phyloP scores from a whole-genome alignment of 345 rosid genomes.

The Corymbia maculata region DNA sequence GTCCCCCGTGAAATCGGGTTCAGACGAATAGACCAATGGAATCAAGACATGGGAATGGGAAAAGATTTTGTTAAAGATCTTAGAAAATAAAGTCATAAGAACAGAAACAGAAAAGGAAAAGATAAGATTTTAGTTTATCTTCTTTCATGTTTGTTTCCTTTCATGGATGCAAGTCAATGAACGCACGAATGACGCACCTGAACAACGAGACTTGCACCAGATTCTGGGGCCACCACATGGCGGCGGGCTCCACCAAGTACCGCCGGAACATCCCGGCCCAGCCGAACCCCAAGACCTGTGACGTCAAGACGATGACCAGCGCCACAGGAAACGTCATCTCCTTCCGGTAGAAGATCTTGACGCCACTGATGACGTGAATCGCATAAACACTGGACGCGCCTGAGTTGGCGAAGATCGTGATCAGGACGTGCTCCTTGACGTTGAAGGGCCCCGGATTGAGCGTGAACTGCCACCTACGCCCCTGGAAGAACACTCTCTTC shows the following conservation, averaged over 20 bases:
- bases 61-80: background rate
- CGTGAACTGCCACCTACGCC: slow-evolving; percentile 27
- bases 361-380: slow-evolving; percentile 43
- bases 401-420: slow-evolving; percentile 64
- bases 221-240: slow-evolving; percentile 86
- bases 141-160: background rate
- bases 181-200: slow-evolving; percentile 16
- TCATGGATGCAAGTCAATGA: background rate
- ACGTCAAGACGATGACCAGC: slow-evolving; percentile 44
- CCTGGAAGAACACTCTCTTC: slow-evolving; percentile 28
- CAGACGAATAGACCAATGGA: background rate
- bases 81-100: background rate
- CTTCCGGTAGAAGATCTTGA: slow-evolving; percentile 50
- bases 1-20: background rate
- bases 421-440: slow-evolving; percentile 61
- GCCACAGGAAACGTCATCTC: slow-evolving; percentile 36
- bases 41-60: background rate
- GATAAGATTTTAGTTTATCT: background rate
- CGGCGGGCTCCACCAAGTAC: slow-evolving; percentile 65
- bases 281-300: slow-evolving; percentile 62
- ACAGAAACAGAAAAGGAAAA: background rate
- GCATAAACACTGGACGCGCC: slow-evolving; percentile 55
- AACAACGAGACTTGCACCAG: slow-evolving; percentile 64
- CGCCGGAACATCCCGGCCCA: slow-evolving; percentile 70
- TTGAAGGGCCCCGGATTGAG: slow-evolving; percentile 62